A percentile compares a stretch with the other conserved stretches of the same genome.
phyloP scores from a whole-genome alignment of 371 early-diverging fungal genomes.

The Mucor plumbeus region DNA sequence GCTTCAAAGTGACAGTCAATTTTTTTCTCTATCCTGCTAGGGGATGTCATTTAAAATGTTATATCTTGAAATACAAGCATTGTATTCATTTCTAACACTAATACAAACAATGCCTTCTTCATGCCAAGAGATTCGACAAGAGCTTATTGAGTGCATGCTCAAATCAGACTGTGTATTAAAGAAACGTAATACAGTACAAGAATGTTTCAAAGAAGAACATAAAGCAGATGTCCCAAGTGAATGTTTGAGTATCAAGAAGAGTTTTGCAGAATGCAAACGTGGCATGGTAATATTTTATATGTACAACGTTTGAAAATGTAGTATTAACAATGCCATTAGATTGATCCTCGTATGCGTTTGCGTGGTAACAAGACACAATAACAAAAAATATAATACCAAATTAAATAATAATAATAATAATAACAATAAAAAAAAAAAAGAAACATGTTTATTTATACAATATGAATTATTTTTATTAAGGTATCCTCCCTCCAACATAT shows the following conservation, averaged over 20 bases:
- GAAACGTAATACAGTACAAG: slow-evolving; percentile 65
- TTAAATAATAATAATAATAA: slow-evolving; percentile 9
- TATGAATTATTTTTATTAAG: neutral
- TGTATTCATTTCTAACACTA: too few species aligned
- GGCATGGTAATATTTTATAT: slow-evolving; percentile 58
- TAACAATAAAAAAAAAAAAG: neutral
- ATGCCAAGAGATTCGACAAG: slow-evolving; percentile 74
- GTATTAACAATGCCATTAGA: slow-evolving; percentile 24
- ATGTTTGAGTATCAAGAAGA: slow-evolving; percentile 68
- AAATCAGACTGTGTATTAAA: slow-evolving; percentile 76
- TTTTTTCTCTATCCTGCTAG: too few species aligned
- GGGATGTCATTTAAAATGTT: too few species aligned
- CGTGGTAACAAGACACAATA: slow-evolving; percentile 54
- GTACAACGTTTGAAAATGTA: neutral
- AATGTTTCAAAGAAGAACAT: slow-evolving; percentile 70
- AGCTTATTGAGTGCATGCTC: slow-evolving; percentile 73
- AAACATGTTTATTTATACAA: neutral
- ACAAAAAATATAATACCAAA: slow-evolving; percentile 11
- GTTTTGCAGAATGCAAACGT: slow-evolving; percentile 73
- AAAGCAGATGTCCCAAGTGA: slow-evolving; percentile 63
- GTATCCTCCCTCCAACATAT: neutral
- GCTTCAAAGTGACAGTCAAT: too few species aligned
- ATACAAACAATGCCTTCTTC: slow-evolving; percentile 59
- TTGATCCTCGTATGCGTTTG: slow-evolving; percentile 58
- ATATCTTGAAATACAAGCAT: too few species aligned